phyloP scores from a whole-genome alignment of 768 basidiomycete species.

The Agaricus blazei region DNA sequence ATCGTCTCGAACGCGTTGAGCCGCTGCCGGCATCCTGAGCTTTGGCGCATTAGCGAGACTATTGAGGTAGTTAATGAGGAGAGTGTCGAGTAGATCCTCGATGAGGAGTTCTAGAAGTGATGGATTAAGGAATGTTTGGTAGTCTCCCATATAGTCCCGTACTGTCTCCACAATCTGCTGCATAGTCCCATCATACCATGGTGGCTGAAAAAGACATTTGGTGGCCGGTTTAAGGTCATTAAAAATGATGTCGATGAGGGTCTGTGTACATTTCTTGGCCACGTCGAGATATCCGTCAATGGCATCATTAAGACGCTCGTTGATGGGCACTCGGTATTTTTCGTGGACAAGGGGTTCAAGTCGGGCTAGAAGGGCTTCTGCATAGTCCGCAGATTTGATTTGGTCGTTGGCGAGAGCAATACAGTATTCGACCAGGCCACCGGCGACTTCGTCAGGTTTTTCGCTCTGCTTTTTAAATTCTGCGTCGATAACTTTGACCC shows the following conservation, averaged over 20 bases:
- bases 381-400: constrained; percentile 92
- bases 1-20: constrained; percentile 81
- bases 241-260: constrained; percentile 91
- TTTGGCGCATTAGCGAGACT: constrained; percentile 81
- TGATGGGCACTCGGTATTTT: constrained; percentile 82
- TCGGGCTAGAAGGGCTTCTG: constrained; percentile 79
- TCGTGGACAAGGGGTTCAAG: constrained; percentile 89
- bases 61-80: constrained; percentile 87
- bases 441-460: constrained; percentile 81
- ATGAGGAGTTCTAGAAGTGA: constrained; percentile 87
- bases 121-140: constrained; percentile 85
- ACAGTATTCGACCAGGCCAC: constrained; percentile 91
- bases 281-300: constrained; percentile 99
- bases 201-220: constrained; percentile 73
- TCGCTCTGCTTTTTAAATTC: constrained; percentile 88
- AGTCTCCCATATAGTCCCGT: constrained; percentile 95
- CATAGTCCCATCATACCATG: constrained; percentile 91
- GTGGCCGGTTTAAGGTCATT: constrained; percentile 89
- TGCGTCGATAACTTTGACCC: constrained; percentile 75
- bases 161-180: constrained; percentile 91
- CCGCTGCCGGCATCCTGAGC: constrained; percentile 78
- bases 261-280: constrained; percentile 94
- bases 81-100: constrained; percentile 88
- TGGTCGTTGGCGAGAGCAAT: constrained; percentile 98
- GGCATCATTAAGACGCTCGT: constrained; percentile 86